Conservation (phyloP, 306 rosid genomes). For the Castanopsis chinensis region DNA sequence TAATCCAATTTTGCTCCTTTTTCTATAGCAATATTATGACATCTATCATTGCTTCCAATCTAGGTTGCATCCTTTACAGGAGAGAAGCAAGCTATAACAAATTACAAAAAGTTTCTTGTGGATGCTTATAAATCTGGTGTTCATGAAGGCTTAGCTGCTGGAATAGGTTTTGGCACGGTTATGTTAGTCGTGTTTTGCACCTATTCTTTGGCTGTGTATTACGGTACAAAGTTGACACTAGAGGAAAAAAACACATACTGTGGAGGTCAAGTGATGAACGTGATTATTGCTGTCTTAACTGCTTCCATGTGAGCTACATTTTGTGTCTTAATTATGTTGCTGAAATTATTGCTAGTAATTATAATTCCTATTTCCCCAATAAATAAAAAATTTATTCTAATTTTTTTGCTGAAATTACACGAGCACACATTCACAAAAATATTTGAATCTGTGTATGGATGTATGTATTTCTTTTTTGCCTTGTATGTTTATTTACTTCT, state of each 20-base stretch:
- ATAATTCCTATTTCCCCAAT: background rate
- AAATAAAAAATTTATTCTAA: background rate
- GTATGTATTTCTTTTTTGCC: background rate
- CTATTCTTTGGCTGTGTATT: slow-evolving; percentile 25
- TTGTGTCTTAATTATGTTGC: background rate
- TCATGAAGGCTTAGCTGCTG: slow-evolving; percentile 21
- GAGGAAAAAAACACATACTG: slow-evolving; percentile 16
- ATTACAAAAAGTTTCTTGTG: slow-evolving; percentile 9
- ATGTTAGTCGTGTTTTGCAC: slow-evolving; percentile 7
- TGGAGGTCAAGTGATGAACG: slow-evolving; percentile 28
- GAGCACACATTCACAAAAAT: background rate
- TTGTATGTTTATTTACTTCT: background rate
- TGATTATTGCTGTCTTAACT: slow-evolving; percentile 25
- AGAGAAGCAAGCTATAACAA: slow-evolving; percentile 24
- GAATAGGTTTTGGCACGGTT: slow-evolving; percentile 20
- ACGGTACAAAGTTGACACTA: slow-evolving; percentile 19
- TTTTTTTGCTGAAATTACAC: background rate
- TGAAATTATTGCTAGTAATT: background rate
- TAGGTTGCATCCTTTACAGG: slow-evolving; percentile 35
- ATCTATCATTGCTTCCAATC: background rate
- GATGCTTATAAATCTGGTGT: slow-evolving; percentile 24
- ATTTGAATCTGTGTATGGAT: background rate
- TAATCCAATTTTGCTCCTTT: background rate
- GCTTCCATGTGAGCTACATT: slow-evolving; percentile 23
- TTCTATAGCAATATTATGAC: background rate